Conservation (phyloP, 257 asterid genomes). For the Capsicum baccatum region DNA sequence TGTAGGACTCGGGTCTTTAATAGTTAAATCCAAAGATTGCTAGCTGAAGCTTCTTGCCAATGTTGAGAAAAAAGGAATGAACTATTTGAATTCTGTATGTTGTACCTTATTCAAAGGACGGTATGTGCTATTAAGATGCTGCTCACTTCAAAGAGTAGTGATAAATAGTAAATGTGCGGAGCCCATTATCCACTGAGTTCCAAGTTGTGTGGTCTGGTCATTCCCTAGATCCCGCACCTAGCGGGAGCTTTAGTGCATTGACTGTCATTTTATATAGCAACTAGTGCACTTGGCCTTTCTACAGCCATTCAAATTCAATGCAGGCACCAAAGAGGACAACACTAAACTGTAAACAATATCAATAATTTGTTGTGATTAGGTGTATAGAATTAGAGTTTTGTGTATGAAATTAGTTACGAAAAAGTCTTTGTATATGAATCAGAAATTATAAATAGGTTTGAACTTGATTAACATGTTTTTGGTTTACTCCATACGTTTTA, state of each 20-base stretch:
- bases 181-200: not conserved
- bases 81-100: not conserved
- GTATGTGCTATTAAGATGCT: not conserved
- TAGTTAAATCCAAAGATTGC: not conserved
- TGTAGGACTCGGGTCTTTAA: not conserved
- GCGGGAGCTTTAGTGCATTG: too few relatives aligned
- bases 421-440: not conserved
- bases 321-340: not conserved
- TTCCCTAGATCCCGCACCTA: too few relatives aligned
- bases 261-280: too few relatives aligned
- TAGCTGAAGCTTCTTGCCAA: not conserved
- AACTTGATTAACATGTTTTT: not conserved
- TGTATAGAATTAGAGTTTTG: not conserved
- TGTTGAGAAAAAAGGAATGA: conserved; percentile 12
- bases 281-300: not conserved
- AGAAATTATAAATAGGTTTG: not conserved
- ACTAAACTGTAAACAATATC: not conserved
- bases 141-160: not conserved
- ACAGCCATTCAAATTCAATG: not conserved
- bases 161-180: not conserved
- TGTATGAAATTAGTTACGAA: not conserved
- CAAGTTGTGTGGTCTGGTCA: not conserved
- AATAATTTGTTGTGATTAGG: not conserved
- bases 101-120: not conserved
- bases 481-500: too few relatives aligned